Evolutionary conservation across 1,139 yeast species (phyloP).

Genomic region (Diutina pseudorugosa): DNA sequence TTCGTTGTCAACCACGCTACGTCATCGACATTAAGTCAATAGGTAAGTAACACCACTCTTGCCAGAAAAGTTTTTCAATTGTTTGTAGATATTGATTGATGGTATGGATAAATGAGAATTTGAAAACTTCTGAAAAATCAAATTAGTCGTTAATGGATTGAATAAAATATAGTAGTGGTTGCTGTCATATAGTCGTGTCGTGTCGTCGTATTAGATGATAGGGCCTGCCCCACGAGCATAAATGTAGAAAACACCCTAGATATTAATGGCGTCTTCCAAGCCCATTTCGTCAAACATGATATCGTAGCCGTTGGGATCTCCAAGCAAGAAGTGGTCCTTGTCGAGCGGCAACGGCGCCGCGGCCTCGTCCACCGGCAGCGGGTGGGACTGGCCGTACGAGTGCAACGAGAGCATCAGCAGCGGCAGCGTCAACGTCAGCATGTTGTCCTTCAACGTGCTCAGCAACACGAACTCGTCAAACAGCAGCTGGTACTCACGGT

Average conservation of each 20-base stretch:
- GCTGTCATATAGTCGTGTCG: not conserved
- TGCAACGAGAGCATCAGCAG: conserved; percentile 4
- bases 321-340: not conserved
- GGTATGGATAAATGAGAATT: no score
- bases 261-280: not conserved
- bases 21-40: no score
- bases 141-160: no score
- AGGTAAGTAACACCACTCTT: no score
- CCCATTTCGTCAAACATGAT: conserved; percentile 2
- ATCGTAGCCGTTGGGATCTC: not conserved
- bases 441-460: not conserved
- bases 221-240: not conserved
- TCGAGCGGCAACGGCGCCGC: not conserved
- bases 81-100: no score
- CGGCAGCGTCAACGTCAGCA: conserved; percentile 3
- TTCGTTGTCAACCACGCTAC: no score
- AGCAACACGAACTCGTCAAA: not conserved
- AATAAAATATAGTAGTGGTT: no score
- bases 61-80: no score
- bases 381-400: not conserved
- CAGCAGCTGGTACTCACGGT: not conserved
- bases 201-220: not conserved
- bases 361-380: not conserved
- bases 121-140: no score
- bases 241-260: not conserved